Evolutionary conservation across 148 eudicot genomes (phyloP), one percentile per base, ranked within the genome.

Genomic region (Suaeda aralocaspica): DNA sequence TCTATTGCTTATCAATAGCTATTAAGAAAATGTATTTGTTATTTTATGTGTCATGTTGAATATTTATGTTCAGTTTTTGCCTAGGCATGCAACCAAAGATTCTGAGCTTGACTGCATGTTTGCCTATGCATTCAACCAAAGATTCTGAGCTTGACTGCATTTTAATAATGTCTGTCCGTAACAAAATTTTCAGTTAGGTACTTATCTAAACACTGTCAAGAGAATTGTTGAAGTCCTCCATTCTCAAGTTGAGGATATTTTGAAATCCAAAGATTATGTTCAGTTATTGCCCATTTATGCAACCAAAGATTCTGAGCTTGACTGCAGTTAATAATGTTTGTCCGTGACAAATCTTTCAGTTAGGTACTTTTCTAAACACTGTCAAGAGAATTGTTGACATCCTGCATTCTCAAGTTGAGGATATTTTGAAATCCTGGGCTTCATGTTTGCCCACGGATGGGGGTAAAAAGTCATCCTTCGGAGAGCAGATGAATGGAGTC

Each of bases 201-300:
- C 80, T 66, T 91, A 88, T 68, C 69, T 91, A 56, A 91, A 87
- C 76, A 86, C 97, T 46, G 57, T 91, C 74, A 88, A 84, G 87
- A 91, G 97, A 81, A 87, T 88, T 44, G 83, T 91, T 34, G 97
- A 91, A 71, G 82, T 89, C 72, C 83, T 89, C 28, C 97, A 91
- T 66, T 84, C 88, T 76, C 82, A 76, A 75, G 76, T 89, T 46
- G 97, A 91, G 70, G 88, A 88, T 73, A 87, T 83, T 48, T 74
- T 91, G 75, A 91, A 83, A 82, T 69, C 87, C 46, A n/a, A n/a
- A n/a, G n/a, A n/a, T n/a, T n/a, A n/a, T n/a, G n/a, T n/a, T n/a
- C n/a, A n/a, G n/a, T n/a, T n/a, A n/a, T n/a, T n/a, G n/a, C n/a
- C n/a, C n/a, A n/a, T n/a, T n/a, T 34, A 39, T 53, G 61, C 49